A percentile compares a stretch with the other conserved stretches of the same genome.
These are phyloP conservation scores for Aureobasidium uvarum DNA, from an alignment of 2,329 filamentous ascomycete genomes.

Conservation along the genomic window DNA sequence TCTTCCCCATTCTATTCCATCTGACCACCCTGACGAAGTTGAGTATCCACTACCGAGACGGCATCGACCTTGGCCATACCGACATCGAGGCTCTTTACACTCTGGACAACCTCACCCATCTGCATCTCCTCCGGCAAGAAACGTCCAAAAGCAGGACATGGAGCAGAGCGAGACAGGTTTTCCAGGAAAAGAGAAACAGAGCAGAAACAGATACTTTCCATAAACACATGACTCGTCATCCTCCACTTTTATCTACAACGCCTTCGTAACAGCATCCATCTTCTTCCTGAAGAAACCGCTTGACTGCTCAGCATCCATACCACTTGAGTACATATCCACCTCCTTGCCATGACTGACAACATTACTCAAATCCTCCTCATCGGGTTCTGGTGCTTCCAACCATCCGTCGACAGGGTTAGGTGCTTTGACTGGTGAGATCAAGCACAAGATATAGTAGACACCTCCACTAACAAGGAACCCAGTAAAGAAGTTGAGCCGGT, in stretches of 20 bases:
- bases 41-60: no score
- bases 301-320: conserved; percentile 27
- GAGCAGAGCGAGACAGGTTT: no score
- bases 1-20: no score
- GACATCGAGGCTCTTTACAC: no score
- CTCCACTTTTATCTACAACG: not conserved
- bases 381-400: conserved; percentile 69
- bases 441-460: conserved; percentile 70
- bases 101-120: no score
- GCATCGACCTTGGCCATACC: no score
- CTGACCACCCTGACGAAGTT: no score
- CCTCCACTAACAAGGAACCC: conserved; percentile 69
- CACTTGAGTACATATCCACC: conserved; percentile 14
- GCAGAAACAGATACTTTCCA: not conserved
- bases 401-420: conserved; percentile 64
- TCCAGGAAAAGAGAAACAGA: no score
- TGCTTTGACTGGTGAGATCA: conserved; percentile 68
- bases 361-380: conserved; percentile 30
- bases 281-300: conserved; percentile 23
- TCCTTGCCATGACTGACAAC: conserved; percentile 21
- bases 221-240: not conserved
- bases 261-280: conserved; percentile 18
- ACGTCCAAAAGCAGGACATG: no score
- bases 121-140: no score
- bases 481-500: conserved; percentile 86